These are phyloP conservation scores for Sarocladiaceae sp. DNA, from an alignment of 2,329 filamentous ascomycete genomes.

Conservation along the genomic window DNA sequence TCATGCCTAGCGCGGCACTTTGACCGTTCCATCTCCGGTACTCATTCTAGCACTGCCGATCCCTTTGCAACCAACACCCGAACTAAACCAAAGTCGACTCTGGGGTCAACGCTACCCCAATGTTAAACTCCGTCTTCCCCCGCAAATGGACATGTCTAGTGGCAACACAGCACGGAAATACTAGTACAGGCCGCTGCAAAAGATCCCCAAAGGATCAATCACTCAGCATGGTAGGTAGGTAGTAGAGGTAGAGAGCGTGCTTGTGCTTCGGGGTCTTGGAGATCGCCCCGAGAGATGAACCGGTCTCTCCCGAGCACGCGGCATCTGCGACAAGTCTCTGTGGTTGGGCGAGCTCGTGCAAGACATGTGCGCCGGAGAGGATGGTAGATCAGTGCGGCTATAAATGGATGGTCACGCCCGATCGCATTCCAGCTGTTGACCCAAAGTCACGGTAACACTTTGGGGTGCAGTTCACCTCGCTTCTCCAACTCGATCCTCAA, in stretches of 20 bases:
- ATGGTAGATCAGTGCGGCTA: neutral
- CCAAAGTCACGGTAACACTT: no score
- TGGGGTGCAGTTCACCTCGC: no score
- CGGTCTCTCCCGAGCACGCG: neutral
- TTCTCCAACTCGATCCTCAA: no score
- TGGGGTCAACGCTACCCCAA: neutral
- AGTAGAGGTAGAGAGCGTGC: no score
- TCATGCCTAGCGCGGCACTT: no score
- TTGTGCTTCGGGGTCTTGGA: no score
- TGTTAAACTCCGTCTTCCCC: neutral
- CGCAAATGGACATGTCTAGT: neutral
- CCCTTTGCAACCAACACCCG: no score
- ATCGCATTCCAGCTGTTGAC: no score
- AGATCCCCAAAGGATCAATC: neutral
- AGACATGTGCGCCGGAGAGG: neutral
- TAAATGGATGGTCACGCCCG: no score
- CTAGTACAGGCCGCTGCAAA: neutral
- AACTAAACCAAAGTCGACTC: neutral
- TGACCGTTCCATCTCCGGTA: neutral
- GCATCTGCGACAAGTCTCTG: neutral
- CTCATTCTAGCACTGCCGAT: neutral
- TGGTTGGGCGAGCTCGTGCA: neutral
- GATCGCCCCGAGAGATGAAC: neutral
- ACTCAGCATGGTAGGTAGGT: no score
- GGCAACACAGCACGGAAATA: neutral